Percentiles rank a stretch among this genome's conserved stretches.
Evolutionary conservation across 768 basidiomycete species (phyloP).

Genomic region (Russula olivacea): DNA sequence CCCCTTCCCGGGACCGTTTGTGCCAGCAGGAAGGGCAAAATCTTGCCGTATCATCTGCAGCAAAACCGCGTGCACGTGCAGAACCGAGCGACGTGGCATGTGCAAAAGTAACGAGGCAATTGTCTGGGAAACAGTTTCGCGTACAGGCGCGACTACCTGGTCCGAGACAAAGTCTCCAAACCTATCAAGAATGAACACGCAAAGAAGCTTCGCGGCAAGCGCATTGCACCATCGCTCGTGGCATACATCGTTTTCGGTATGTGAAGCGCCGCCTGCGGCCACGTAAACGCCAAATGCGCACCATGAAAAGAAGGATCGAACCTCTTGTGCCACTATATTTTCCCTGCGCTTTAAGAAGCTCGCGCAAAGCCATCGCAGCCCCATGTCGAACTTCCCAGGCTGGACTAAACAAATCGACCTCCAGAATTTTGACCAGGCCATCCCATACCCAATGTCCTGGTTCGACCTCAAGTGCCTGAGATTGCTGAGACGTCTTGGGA

Average conservation of each 20-base stretch:
- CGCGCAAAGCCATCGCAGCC: slow-evolving; percentile 84
- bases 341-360: slow-evolving; percentile 80
- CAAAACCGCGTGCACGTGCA: slow-evolving; percentile 76
- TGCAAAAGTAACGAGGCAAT: slow-evolving; percentile 83
- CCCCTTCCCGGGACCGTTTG: slow-evolving; percentile 30
- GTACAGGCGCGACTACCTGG: slow-evolving; percentile 94
- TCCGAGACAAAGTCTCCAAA: slow-evolving; percentile 98
- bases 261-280: slow-evolving; percentile 43
- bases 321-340: slow-evolving; percentile 77
- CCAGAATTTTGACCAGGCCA: slow-evolving; percentile 69
- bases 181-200: slow-evolving; percentile 90
- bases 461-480: slow-evolving; percentile 69
- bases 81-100: slow-evolving; percentile 76
- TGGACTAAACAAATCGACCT: slow-evolving; percentile 77
- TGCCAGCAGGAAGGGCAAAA: slow-evolving; percentile 42
- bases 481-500: slow-evolving; percentile 69
- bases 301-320: slow-evolving; percentile 27
- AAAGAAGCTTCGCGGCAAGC: slow-evolving; percentile 77
- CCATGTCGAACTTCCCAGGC: slow-evolving; percentile 95
- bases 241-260: slow-evolving; percentile 52
- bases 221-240: slow-evolving; percentile 91
- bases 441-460: slow-evolving; percentile 84
- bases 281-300: slow-evolving; percentile 3
- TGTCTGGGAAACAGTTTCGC: slow-evolving; percentile 93
- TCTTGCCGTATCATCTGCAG: slow-evolving; percentile 93